Base-by-base conservation (phyloP, 2,329 filamentous ascomycete genomes). In the Geoglossum cookeanum region DNA sequence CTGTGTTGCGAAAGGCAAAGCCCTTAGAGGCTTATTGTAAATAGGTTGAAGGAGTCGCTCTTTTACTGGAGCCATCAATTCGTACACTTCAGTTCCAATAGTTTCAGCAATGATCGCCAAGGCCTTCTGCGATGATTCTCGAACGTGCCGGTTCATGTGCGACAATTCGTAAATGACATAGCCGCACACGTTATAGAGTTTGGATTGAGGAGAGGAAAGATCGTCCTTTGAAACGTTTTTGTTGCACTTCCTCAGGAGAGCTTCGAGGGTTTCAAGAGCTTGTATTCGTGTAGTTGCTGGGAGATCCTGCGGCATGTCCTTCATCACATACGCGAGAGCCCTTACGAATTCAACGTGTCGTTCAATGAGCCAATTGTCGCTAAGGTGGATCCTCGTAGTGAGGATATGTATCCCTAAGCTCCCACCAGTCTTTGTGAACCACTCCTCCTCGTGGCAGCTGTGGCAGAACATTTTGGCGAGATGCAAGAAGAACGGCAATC, bases 381-480 rank as follows among this genome's bases (percentile, higher is more conserved):
- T 88, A 52, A 98, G 76, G 56, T 91, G 83, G 57, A 97, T 74
- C 63, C 91, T 84, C 1, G 87, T 91, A 35, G 91, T 83, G 58
- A 98, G 73, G 58, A 94, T 83, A 65, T 87, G 84, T 64, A 99
- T 96, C 57, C 94, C 94, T 22, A 91, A 73, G 57, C 86, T 90
- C 44, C 92, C 92, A 54, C 91, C 92, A 42, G 89, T 86, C 70
- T 99, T 98, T 56, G 90, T 90, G 66, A 95, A 98, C 92, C 94
- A 99, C 65, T 98, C 92, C 68, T 98, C 91, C 64, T 92, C 89
- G 64, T 96, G 90, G 68, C 92, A 98, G 62, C 87, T 89, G 67
- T 98, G 92, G 63, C 87, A 92, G 67, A 97, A 95, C 0, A 83
- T 83, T 59, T 81, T 85, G 44, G 85, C 84, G 4, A 98, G 75